Conservation (phyloP, 116 monocot genomes). For the Papilionanthe hybrid region DNA sequence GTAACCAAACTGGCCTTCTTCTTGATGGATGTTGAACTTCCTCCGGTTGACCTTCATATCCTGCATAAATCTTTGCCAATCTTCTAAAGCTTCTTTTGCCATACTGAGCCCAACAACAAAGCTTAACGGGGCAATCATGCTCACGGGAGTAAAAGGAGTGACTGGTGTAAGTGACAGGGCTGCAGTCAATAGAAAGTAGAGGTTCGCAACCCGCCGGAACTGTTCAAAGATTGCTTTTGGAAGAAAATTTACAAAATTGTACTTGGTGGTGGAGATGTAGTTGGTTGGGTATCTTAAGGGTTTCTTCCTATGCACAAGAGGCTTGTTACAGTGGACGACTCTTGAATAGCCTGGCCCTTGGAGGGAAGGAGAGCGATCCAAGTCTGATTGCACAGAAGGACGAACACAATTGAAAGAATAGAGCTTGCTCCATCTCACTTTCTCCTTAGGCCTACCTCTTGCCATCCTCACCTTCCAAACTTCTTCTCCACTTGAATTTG, state of each 20-base stretch:
- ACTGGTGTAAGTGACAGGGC: slow-evolving; percentile 12
- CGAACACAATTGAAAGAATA: slow-evolving; percentile 26
- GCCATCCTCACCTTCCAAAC: slow-evolving; percentile 2
- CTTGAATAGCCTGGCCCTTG: slow-evolving; percentile 23
- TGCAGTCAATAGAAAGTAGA: slow-evolving; percentile 16
- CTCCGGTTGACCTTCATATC: slow-evolving; percentile 15
- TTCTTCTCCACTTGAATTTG: background rate
- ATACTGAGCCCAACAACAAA: slow-evolving; percentile 17
- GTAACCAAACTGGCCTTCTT: slow-evolving; percentile 11
- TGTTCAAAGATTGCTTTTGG: slow-evolving; percentile 12
- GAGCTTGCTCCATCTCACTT: slow-evolving; percentile 26
- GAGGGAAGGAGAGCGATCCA: background rate
- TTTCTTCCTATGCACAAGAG: slow-evolving; percentile 15
- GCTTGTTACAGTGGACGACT: slow-evolving; percentile 27
- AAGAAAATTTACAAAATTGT: slow-evolving; percentile 26
- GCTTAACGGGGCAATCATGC: slow-evolving; percentile 10
- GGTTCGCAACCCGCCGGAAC: slow-evolving; percentile 7
- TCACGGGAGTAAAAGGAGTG: slow-evolving; percentile 14
- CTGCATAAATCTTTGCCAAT: slow-evolving; percentile 17
- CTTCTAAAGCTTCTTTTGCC: slow-evolving; percentile 20
- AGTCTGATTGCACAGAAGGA: slow-evolving; percentile 1
- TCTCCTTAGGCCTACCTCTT: slow-evolving; percentile 2
- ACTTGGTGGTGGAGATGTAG: slow-evolving; percentile 35
- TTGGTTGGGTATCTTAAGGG: slow-evolving; percentile 19
- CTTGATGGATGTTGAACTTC: slow-evolving; percentile 5